A percentile compares a stretch with the other conserved stretches of the same genome.
phyloP scores from a whole-genome alignment of 768 basidiomycete genomes.

The Hemileccinum rubropunctum region DNA sequence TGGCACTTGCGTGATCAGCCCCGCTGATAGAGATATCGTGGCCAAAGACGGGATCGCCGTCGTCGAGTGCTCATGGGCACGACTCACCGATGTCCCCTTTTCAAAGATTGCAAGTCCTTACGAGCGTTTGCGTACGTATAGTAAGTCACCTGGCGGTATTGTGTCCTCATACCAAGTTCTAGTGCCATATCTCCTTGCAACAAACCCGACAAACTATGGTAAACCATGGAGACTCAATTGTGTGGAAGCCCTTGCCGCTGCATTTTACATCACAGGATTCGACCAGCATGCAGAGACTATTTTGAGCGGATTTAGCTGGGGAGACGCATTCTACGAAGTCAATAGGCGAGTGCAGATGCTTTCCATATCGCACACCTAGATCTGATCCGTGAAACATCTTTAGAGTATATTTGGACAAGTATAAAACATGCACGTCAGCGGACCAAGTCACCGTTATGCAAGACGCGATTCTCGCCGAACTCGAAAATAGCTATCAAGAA shows the following conservation, averaged over 20 bases:
- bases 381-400: background rate
- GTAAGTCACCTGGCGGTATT: background rate
- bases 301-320: slow-evolving; percentile 87
- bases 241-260: slow-evolving; percentile 91
- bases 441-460: slow-evolving; percentile 60
- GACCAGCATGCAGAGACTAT: slow-evolving; percentile 75
- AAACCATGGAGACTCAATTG: slow-evolving; percentile 97
- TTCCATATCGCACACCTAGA: background rate
- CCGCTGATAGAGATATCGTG: slow-evolving; percentile 81
- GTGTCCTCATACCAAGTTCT: background rate
- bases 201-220: slow-evolving; percentile 97
- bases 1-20: slow-evolving; percentile 73
- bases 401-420: slow-evolving; percentile 60
- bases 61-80: slow-evolving; percentile 99
- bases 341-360: slow-evolving; percentile 52
- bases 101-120: slow-evolving; percentile 90
- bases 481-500: slow-evolving; percentile 58
- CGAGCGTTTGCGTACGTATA: slow-evolving; percentile 79
- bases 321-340: slow-evolving; percentile 79
- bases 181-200: slow-evolving; percentile 96
- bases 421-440: slow-evolving; percentile 66
- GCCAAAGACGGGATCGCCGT: slow-evolving; percentile 79
- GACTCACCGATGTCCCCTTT: slow-evolving; percentile 93
- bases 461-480: slow-evolving; percentile 65
- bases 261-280: slow-evolving; percentile 92